Evolutionary conservation across 208 protist genomes (phyloP).

Genomic region (Leishmania mexicana): DNA sequence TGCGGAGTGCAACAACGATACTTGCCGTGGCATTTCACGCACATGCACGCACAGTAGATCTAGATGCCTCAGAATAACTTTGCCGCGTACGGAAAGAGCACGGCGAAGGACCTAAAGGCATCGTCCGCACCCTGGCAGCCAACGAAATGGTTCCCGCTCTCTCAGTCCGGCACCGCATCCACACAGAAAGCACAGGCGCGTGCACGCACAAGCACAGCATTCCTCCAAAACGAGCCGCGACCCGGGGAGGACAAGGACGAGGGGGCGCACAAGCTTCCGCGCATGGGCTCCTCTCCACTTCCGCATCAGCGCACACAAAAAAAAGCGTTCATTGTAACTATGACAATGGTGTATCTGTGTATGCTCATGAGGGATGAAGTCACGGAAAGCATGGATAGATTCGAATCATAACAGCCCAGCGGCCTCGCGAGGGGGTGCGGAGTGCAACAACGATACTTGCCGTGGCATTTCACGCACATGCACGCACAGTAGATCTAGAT

Average conservation of each 20-base stretch:
- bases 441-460: background rate
- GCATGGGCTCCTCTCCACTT: background rate
- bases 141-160: background rate
- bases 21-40: background rate
- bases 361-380: conserved; percentile 26
- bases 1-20: background rate
- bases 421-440: background rate
- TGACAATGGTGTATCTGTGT: conserved; percentile 32
- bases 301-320: background rate
- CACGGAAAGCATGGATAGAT: conserved; percentile 36
- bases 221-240: background rate
- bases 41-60: conserved; percentile 15
- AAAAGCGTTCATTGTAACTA: conserved; percentile 22
- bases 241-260: background rate
- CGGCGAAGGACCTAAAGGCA: conserved; percentile 39
- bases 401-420: conserved; percentile 18
- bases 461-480: background rate
- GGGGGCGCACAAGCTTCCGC: background rate
- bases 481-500: conserved; percentile 26
- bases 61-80: conserved; percentile 37
- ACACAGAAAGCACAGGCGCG: background rate
- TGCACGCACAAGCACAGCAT: background rate
- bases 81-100: conserved; percentile 7
- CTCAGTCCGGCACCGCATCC: background rate
- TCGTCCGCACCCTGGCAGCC: background rate